These are phyloP conservation scores for Plasmodium ovale DNA, from an alignment of 169 alveolate genomes.

Conservation along the genomic window DNA sequence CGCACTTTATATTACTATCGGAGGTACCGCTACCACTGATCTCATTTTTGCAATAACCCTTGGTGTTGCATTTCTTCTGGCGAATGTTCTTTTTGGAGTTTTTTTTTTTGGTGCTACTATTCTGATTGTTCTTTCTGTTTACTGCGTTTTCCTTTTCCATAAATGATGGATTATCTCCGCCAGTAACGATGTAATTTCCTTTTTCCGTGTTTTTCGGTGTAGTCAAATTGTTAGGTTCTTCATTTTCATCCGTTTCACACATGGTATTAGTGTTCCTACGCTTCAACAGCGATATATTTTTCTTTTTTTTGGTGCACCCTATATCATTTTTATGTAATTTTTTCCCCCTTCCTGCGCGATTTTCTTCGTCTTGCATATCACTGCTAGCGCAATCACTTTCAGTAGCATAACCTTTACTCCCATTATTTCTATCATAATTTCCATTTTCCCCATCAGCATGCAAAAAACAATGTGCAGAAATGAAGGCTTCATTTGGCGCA, in stretches of 20 bases:
- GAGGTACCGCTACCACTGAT: conserved; percentile 8
- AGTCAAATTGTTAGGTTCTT: no score
- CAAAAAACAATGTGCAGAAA: not conserved
- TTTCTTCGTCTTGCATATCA: no score
- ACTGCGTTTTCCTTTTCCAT: not conserved
- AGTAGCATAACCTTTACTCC: not conserved
- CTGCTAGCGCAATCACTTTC: no score
- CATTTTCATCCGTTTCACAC: no score
- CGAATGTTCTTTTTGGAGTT: not conserved
- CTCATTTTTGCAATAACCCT: not conserved
- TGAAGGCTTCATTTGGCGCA: not conserved
- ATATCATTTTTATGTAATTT: no score
- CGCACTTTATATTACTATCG: not conserved
- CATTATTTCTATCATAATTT: not conserved
- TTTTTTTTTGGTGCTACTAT: not conserved
- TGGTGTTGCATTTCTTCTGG: not conserved
- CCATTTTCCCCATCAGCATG: not conserved
- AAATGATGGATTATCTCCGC: not conserved
- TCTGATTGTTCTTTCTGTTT: not conserved
- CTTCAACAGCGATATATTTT: no score
- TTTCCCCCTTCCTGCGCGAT: no score
- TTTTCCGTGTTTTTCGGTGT: no score
- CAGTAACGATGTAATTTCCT: not conserved
- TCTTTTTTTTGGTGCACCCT: conserved; percentile 16
- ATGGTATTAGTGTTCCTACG: no score